These are phyloP conservation scores for Exophiala dermatitidis DNA, from an alignment of 2,329 filamentous ascomycete species.

Conservation along the genomic window DNA sequence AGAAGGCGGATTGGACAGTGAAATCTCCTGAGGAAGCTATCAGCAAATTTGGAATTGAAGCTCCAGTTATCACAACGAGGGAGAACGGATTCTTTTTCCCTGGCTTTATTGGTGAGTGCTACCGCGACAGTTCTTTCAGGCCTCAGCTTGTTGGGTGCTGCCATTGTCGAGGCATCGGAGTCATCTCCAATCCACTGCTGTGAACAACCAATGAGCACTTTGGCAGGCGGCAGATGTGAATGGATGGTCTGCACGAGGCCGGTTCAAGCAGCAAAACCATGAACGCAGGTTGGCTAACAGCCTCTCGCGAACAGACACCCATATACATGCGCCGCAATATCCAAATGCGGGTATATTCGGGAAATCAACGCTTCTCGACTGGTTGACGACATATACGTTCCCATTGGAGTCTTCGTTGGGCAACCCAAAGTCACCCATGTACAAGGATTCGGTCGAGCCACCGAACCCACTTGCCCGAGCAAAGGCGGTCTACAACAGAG, in stretches of 20 bases:
- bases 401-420: slow-evolving; percentile 75
- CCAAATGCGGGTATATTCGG: slow-evolving; percentile 92
- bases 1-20: slow-evolving; percentile 24
- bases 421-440: slow-evolving; percentile 25
- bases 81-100: slow-evolving; percentile 29
- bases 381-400: slow-evolving; percentile 92
- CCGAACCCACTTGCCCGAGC: slow-evolving; percentile 51
- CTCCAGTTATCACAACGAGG: slow-evolving; percentile 14
- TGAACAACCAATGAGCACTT: too few relatives aligned
- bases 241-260: background rate
- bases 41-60: slow-evolving; percentile 20
- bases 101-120: slow-evolving; percentile 27
- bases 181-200: too few relatives aligned
- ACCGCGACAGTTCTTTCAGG: background rate
- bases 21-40: slow-evolving; percentile 17
- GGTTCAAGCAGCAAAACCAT: background rate
- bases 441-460: slow-evolving; percentile 26
- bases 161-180: too few relatives aligned
- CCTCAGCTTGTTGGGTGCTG: too few relatives aligned
- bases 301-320: slow-evolving; percentile 59
- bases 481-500: slow-evolving; percentile 64
- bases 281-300: background rate
- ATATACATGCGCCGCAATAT: slow-evolving; percentile 92
- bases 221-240: too few relatives aligned
- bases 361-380: slow-evolving; percentile 83